These are phyloP conservation scores for Solanum sejunctum DNA, from an alignment of 257 asterid species.

Conservation along the genomic window DNA sequence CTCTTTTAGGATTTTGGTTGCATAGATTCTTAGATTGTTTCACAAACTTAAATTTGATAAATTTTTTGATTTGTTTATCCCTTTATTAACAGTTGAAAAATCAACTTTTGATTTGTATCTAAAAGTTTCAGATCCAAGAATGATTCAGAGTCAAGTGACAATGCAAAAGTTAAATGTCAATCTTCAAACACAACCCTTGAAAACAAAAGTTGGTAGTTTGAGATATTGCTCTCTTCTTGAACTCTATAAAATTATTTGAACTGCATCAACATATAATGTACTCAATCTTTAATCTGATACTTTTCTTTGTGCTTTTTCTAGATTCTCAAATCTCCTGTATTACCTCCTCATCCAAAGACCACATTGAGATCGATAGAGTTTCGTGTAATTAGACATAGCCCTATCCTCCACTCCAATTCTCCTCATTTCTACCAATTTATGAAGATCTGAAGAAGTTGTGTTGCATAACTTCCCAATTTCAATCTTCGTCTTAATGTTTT, in stretches of 20 bases:
- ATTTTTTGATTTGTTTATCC: neutral
- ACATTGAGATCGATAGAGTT: conserved; percentile 23
- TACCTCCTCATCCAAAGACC: conserved; percentile 27
- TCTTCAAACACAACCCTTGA: conserved; percentile 21
- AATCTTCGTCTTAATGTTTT: neutral
- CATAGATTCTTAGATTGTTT: neutral
- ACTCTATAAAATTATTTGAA: neutral
- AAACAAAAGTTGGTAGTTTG: conserved; percentile 49
- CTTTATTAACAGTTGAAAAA: neutral
- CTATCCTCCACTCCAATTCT: neutral
- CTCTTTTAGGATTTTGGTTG: neutral
- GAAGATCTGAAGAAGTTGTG: neutral
- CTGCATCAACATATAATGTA: neutral
- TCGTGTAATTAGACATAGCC: conserved; percentile 30
- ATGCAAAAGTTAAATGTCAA: neutral
- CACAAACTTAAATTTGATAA: neutral
- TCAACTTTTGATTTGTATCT: neutral
- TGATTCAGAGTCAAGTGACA: neutral
- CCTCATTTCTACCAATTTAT: neutral
- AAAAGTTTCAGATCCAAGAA: neutral
- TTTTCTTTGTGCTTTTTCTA: conserved; percentile 7
- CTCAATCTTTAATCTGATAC: neutral
- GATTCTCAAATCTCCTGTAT: conserved; percentile 25
- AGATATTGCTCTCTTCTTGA: neutral
- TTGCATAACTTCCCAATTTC: neutral